Evolutionary conservation across 208 protist species (phyloP).

Genomic region (Leishmania major): DNA sequence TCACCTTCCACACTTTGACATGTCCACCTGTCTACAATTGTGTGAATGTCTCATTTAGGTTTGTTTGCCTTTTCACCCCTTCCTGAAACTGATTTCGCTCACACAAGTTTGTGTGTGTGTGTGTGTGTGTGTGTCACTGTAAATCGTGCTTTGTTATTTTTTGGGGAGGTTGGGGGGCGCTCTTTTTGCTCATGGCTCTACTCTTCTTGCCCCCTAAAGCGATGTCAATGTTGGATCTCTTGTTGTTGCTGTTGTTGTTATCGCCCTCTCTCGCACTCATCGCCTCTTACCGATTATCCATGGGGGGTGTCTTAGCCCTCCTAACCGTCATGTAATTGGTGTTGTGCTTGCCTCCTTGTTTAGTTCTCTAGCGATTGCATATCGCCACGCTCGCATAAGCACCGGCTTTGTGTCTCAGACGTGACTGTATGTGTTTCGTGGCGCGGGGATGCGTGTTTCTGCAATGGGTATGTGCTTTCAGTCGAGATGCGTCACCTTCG

Average conservation of each 20-base stretch:
- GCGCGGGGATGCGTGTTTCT: background rate
- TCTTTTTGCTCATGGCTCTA: background rate
- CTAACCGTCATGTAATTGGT: background rate
- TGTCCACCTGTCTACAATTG: background rate
- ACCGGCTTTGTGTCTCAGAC: background rate
- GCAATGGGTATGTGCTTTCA: background rate
- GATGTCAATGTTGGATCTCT: slow-evolving; percentile 1
- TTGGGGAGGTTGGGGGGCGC: background rate
- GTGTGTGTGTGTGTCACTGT: background rate
- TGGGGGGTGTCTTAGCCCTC: background rate
- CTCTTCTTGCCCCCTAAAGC: slow-evolving; percentile 8
- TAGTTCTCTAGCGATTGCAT: background rate
- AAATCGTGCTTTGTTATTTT: background rate
- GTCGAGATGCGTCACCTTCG: background rate
- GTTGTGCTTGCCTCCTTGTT: background rate
- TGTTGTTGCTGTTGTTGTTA: background rate
- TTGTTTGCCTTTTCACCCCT: background rate
- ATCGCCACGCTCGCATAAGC: background rate
- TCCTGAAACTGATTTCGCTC: background rate
- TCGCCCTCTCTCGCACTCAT: background rate
- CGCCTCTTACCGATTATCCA: background rate
- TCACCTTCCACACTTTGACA: background rate
- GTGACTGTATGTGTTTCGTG: background rate
- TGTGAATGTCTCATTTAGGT: background rate
- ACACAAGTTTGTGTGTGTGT: background rate